phyloP scores from a whole-genome alignment of 768 basidiomycete genomes.

The Rhodotorula kratochvilovae region DNA sequence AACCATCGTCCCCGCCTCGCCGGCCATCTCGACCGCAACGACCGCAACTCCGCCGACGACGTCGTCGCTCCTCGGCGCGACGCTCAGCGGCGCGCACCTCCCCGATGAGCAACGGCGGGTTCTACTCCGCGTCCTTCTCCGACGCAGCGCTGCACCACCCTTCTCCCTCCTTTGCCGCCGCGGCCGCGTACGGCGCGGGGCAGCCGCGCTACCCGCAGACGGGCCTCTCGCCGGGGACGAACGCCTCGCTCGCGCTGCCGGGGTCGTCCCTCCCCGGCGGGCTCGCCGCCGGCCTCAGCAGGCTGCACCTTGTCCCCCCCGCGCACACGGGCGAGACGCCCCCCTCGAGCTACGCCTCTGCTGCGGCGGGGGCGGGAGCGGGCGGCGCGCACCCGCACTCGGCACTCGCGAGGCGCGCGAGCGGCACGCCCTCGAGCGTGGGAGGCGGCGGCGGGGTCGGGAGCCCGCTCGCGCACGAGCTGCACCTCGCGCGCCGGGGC shows the following conservation, averaged over 20 bases:
- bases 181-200: neutral
- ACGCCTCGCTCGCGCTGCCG: conserved; percentile 22
- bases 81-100: too few relatives aligned
- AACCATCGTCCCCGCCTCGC: neutral
- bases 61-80: neutral
- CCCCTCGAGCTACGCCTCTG: neutral
- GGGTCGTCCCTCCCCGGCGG: conserved; percentile 66
- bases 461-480: too few relatives aligned
- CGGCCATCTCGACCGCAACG: neutral
- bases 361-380: neutral
- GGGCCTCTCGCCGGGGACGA: conserved; percentile 20
- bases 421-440: neutral
- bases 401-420: too few relatives aligned
- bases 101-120: neutral
- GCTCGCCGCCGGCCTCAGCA: conserved; percentile 80
- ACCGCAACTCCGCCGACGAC: neutral
- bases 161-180: neutral
- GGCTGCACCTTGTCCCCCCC: conserved; percentile 69
- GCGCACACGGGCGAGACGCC: conserved; percentile 38
- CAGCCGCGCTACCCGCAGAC: conserved; percentile 7
- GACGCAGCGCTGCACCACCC: neutral
- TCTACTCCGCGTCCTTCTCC: conserved; percentile 26
- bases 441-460: neutral
- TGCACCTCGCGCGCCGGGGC: neutral
- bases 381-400: too few relatives aligned